Evolutionary conservation across 2,329 filamentous ascomycete species (phyloP), one percentile per base, ranked within the genome.

Genomic region (Colletotrichum sp.): DNA sequence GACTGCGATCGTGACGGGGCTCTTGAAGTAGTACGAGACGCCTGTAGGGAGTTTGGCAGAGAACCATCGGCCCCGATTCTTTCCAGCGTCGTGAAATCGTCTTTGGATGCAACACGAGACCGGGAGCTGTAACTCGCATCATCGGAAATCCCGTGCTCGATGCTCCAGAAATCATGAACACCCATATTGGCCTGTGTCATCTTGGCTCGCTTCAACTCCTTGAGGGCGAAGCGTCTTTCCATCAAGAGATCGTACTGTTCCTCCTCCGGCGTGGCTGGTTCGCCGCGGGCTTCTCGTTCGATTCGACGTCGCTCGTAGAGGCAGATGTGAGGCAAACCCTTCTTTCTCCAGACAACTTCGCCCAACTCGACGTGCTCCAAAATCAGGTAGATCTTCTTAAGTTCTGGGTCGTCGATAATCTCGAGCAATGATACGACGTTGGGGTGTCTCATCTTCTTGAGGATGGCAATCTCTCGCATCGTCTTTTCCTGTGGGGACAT

Each of bases 361-460:
- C 97, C 96, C 55, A 96, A 91, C 83, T 98, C 95, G 72, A 98
- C 96, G 84, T 96, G 96, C 84, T 99, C 97, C 59, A 99, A 90
- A 24, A 99, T 95, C 87, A 99, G 96, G 86, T 99, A 99, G 77
- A 99, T 98, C 87, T 99, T 99, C 87, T 98, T 97, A 75, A 96
- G 92, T 81, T 96, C 95, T 3, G 96, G 96, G 83, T 99, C 97
- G 83, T 99, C 97, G 81, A 99, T 99, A 81, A 99, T 96, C 86
- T 99, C 97, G 78, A 99, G 91, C 52, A 99, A 89, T 80, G 95
- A 96, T 78, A 99, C 97, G 55, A 99, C 95, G 82, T 99, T 98
- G n/a, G 95, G 94, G 84, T 99, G 97, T 34, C 96, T 93, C 70
- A 98, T 98, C 88, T 99, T 99, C 85, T 99, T 99, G 81, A 99